Evolutionary conservation across 129 eudicot species (phyloP), one percentile per base, ranked within the genome.

Genomic region (Artemisia annua): DNA sequence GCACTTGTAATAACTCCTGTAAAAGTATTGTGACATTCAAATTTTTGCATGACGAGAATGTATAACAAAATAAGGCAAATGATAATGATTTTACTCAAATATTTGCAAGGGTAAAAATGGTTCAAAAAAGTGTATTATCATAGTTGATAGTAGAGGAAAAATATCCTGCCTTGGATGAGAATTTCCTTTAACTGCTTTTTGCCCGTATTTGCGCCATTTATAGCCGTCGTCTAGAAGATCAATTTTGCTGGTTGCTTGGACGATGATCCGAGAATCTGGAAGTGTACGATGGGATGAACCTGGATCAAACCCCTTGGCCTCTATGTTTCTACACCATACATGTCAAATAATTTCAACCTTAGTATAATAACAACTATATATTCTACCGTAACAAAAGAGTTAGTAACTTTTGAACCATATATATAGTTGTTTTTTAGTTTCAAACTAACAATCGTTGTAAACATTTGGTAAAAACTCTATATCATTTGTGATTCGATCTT

Each of bases 1-100:
- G 85, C 97, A 91, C 79, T 91, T 91, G 82, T 91, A 91, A 69
- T 91, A 91, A 75, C 97, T 86, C 97, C 97, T 88, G 85, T 69
- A 82, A 48, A 9, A 75, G 0, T 28, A 28, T 3, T 28, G 32
- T 3, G 32, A 28, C 32, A 28, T 28, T 28, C 0, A 28, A 28
- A 28, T 28, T 28, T 28, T 28, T 28, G 32, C 32, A 28, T 3
- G 32, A 28, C n/a, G 16, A 2, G 54, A 49, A 12, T 50, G 4
- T 4, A 12, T 50, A 12, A 1, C 55, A 49, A 49, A 9, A 49
- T 9, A 2, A 49, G 12, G 0, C 0, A 49, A 49, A 9, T 14
- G 13, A 49, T 9, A 49, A 49, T 15, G 55, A 50, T 50, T 50
- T 50, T 15, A 50, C 55, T 11, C 19, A 53, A 53, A 53, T 53